Evolutionary conservation across 2,329 filamentous ascomycete species (phyloP), one percentile per base, ranked within the genome.

Genomic region (Aspergillus sp.): DNA sequence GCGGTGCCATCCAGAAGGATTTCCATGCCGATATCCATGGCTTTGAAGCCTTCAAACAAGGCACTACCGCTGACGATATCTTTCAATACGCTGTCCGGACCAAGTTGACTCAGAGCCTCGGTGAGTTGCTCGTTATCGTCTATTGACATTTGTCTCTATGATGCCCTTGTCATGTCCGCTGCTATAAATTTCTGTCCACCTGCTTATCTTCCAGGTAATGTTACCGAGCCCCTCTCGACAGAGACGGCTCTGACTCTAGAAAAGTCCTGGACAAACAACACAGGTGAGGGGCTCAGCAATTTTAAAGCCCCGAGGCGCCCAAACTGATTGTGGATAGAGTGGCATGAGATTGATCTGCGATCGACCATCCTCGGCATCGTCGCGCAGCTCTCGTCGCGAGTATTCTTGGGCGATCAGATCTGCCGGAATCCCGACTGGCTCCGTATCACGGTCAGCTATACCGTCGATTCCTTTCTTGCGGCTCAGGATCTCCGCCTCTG

Each of bases 381-480:
- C 32, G 49, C 55, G 1, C 44, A 55, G 26, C 36, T 49, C 3
- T 55, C 55, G 13, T 53, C 55, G 2, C 45, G 58, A 19, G 51
- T 60, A n/a, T 65, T 66, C 22, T 42, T 65, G 7, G 64, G 63
- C 2, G 50, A 63, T 16, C 53, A 51, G 10, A 47, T 62, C 41
- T 61, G 60, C 45, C 56, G 53, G 10, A 55, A 66, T 24, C 44
- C 58, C 17, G 57, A 64, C 8, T 67, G 65, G 65, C 59, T 66
- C 5, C 45, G 59, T 8, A 61, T 67, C 13, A 62, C 63, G 1
- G 59, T 65, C 11, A 57, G 60, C 45, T 63, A 65, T 35, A 61
- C 60, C 1, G 55, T 63, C 30, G 56, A 61, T 10, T 54, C 56
- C 10, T 64, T 63, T 33, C 20, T 33, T 3, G 57, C 58, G 0